phyloP scores from a whole-genome alignment of 768 basidiomycete genomes.

The Tremella mesenterica region DNA sequence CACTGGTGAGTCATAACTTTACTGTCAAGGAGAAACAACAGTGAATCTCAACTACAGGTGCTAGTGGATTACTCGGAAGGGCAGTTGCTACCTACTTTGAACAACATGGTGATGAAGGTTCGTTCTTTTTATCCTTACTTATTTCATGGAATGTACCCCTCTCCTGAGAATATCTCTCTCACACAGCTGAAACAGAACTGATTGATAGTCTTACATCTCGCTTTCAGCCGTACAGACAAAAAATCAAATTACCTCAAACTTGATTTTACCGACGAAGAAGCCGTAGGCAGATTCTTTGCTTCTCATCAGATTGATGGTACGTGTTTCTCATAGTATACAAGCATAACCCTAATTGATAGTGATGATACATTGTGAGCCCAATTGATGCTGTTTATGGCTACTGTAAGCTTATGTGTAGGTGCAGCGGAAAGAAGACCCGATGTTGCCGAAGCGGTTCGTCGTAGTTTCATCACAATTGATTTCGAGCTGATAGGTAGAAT shows the following conservation, averaged over 20 bases:
- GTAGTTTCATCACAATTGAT: neutral
- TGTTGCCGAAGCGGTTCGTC: slow-evolving; percentile 72
- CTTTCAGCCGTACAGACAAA: slow-evolving; percentile 57
- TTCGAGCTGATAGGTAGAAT: slow-evolving; percentile 48
- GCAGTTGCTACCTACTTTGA: slow-evolving; percentile 66
- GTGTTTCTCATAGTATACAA: slow-evolving; percentile 25
- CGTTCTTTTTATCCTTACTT: slow-evolving; percentile 4
- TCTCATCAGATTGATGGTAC: slow-evolving; percentile 62
- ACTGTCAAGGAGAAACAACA: neutral
- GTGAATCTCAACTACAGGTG: slow-evolving; percentile 51
- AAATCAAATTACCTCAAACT: slow-evolving; percentile 49
- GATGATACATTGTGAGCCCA: slow-evolving; percentile 67
- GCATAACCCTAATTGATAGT: slow-evolving; percentile 33
- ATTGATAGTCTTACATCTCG: slow-evolving; percentile 57
- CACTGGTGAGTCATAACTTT: neutral
- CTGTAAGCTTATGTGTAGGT: slow-evolving; percentile 18
- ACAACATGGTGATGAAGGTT: slow-evolving; percentile 33
- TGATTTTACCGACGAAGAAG: slow-evolving; percentile 58
- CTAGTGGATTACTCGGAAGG: slow-evolving; percentile 81
- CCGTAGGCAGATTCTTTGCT: slow-evolving; percentile 53
- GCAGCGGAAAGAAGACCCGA: slow-evolving; percentile 91
- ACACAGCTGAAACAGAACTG: neutral
- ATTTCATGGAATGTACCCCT: neutral
- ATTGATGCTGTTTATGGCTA: no score
- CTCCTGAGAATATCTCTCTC: neutral